Percentiles rank a stretch among this genome's conserved stretches.
Conservation (phyloP, 2,329 filamentous ascomycete genomes). For the Fusarium begoniae region DNA sequence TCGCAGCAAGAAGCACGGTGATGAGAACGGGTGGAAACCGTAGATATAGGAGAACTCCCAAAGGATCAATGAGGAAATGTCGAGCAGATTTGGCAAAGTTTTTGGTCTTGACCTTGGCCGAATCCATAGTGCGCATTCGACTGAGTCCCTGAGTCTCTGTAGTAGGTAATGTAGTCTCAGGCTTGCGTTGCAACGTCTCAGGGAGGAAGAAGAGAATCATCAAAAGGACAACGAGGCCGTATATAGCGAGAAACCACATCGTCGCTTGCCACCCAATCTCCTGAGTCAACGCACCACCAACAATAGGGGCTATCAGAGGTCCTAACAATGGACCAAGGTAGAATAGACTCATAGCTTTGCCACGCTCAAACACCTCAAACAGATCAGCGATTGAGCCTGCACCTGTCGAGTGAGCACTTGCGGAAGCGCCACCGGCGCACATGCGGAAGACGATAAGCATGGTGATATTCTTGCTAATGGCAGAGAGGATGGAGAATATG, state of each 20-base stretch:
- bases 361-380: slow-evolving; percentile 78
- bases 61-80: slow-evolving; percentile 74
- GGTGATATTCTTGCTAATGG: slow-evolving; percentile 72
- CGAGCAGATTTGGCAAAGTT: slow-evolving; percentile 63
- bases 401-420: slow-evolving; percentile 83
- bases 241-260: slow-evolving; percentile 80
- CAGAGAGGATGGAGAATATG: slow-evolving; percentile 75
- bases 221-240: slow-evolving; percentile 67
- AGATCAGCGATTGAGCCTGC: slow-evolving; percentile 85
- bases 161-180: slow-evolving; percentile 6
- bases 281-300: slow-evolving; percentile 77
- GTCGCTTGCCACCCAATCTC: slow-evolving; percentile 78
- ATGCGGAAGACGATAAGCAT: slow-evolving; percentile 84
- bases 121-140: slow-evolving; percentile 69
- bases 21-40: slow-evolving; percentile 77
- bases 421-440: slow-evolving; percentile 78
- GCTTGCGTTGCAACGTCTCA: slow-evolving; percentile 64
- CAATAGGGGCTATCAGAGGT: slow-evolving; percentile 77
- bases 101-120: slow-evolving; percentile 65
- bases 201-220: slow-evolving; percentile 70
- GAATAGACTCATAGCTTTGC: slow-evolving; percentile 83
- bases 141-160: slow-evolving; percentile 32
- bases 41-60: slow-evolving; percentile 75
- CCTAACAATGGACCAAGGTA: slow-evolving; percentile 82
- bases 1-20: slow-evolving; percentile 76